A percentile compares a stretch with the other conserved stretches of the same genome.
phyloP scores from a whole-genome alignment of 768 basidiomycete species.

The Austroboletus eburneus region DNA sequence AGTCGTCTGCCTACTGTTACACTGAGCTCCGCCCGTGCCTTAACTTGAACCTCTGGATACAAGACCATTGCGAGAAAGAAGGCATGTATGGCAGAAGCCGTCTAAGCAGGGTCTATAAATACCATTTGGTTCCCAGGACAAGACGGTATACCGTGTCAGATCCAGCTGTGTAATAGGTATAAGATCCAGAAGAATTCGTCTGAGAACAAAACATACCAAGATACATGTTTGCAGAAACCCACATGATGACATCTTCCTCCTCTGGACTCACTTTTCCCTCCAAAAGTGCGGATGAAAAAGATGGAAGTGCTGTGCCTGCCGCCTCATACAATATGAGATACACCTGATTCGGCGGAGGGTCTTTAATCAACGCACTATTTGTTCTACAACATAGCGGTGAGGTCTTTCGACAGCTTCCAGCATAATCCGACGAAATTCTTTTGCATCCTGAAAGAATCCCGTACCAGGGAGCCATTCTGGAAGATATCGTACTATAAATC shows the following conservation, averaged over 20 bases:
- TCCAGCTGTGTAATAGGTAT: too few relatives aligned
- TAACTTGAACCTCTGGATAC: conserved; percentile 22
- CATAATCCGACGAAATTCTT: conserved; percentile 23
- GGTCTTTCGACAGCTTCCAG: conserved; percentile 41
- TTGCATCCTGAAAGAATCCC: conserved; percentile 31
- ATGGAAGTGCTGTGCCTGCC: conserved; percentile 11
- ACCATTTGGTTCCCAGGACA: conserved; percentile 27
- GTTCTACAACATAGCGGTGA: conserved; percentile 39
- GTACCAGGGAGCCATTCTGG: conserved; percentile 36
- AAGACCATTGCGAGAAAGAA: conserved; percentile 26
- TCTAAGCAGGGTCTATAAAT: conserved; percentile 5
- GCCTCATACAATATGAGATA: too few relatives aligned
- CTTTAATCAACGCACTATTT: conserved; percentile 44
- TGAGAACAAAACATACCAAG: conserved; percentile 2
- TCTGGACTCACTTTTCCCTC: conserved; percentile 7
- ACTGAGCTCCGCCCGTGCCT: conserved; percentile 25
- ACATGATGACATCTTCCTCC: conserved; percentile 21
- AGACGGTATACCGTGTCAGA: conserved; percentile 40
- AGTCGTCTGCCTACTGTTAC: conserved; percentile 19
- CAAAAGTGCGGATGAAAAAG: conserved; percentile 18
- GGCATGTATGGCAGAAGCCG: conserved; percentile 11
- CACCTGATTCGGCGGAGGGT: too few relatives aligned
- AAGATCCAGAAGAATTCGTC: too few relatives aligned
- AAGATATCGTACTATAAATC: conserved; percentile 22
- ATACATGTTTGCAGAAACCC: conserved; percentile 10